These are phyloP conservation scores for Melampsora americana DNA, from an alignment of 1,284 basidiomycete species.

Conservation along the genomic window DNA sequence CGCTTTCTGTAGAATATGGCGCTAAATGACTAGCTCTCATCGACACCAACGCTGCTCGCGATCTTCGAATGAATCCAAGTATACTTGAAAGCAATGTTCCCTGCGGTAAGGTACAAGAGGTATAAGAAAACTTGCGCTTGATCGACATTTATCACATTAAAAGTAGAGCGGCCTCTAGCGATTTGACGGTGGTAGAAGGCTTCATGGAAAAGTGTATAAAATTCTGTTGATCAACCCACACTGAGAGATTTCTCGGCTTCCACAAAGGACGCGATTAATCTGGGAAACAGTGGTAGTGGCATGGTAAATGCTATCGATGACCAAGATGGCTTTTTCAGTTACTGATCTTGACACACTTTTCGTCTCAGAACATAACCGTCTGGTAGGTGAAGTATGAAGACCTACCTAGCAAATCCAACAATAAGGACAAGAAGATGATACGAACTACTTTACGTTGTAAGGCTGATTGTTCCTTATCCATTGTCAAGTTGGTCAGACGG, in stretches of 20 bases:
- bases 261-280: slow-evolving; percentile 54
- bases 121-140: background rate
- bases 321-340: background rate
- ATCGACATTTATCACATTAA: background rate
- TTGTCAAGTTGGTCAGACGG: background rate
- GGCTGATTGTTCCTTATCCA: background rate
- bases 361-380: slow-evolving; percentile 12
- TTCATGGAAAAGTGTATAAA: background rate
- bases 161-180: background rate
- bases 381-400: slow-evolving; percentile 20
- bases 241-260: slow-evolving; percentile 23
- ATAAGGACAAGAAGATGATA: slow-evolving; percentile 75
- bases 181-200: background rate
- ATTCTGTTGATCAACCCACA: slow-evolving; percentile 8
- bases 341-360: background rate
- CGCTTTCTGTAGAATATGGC: background rate
- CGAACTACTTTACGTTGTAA: slow-evolving; percentile 57
- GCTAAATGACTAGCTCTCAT: slow-evolving; percentile 10
- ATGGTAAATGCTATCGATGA: slow-evolving; percentile 73
- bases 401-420: slow-evolving; percentile 76
- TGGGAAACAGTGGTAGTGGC: slow-evolving; percentile 83
- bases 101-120: background rate
- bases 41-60: slow-evolving; percentile 21
- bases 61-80: slow-evolving; percentile 10
- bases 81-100: slow-evolving; percentile 32